Evolutionary conservation across 148 eudicot species (phyloP).

Genomic region (Fagopyrum homotropicum): DNA sequence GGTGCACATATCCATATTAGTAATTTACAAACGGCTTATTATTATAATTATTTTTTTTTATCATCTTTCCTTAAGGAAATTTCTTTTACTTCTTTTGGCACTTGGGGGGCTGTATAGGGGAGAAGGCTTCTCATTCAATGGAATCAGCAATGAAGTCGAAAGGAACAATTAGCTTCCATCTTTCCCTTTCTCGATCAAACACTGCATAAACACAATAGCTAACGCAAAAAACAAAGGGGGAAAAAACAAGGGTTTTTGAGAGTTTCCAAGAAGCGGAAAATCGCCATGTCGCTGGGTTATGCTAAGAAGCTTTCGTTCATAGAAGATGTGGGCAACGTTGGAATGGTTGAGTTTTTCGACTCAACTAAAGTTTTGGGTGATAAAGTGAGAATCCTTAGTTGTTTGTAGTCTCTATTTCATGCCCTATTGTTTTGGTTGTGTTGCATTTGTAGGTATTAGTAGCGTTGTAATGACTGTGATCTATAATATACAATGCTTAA

Average conservation of each 20-base stretch:
- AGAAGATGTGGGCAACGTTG: slow-evolving; percentile 83
- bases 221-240: background rate
- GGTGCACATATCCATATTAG: background rate
- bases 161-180: background rate
- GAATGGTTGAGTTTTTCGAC: slow-evolving; percentile 75
- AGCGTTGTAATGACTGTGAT: background rate
- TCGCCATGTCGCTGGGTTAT: slow-evolving; percentile 69
- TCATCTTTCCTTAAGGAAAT: background rate
- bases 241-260: background rate
- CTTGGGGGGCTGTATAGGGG: background rate
- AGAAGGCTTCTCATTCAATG: background rate
- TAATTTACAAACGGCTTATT: background rate
- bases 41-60: background rate
- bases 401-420: background rate
- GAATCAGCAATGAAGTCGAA: background rate
- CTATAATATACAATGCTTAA: background rate
- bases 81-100: background rate
- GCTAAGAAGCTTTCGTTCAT: slow-evolving; percentile 79
- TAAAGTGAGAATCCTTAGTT: slow-evolving; percentile 30
- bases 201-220: background rate
- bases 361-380: slow-evolving; percentile 43
- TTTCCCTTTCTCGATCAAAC: slow-evolving; percentile 5
- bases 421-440: background rate
- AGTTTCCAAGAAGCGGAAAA: background rate
- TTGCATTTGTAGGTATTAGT: background rate